phyloP scores from a whole-genome alignment of 192 early-diverging fungal genomes.

The Allomyces macrogynus region DNA sequence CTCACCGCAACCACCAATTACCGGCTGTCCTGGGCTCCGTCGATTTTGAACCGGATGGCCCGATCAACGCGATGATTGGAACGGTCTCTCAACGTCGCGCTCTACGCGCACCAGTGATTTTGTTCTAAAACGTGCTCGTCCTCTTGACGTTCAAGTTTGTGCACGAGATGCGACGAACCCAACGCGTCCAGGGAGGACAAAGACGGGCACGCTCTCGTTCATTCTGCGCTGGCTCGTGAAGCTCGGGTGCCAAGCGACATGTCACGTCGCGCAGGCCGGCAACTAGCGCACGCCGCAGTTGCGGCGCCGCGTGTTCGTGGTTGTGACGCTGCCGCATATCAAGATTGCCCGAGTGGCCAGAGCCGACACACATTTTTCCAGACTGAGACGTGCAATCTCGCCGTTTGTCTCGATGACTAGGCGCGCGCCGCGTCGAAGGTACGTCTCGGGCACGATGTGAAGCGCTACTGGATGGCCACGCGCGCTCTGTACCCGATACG shows the following conservation, averaged over 20 bases:
- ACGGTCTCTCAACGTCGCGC: slow-evolving; percentile 48
- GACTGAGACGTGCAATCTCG: neutral
- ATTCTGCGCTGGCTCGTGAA: slow-evolving; percentile 36
- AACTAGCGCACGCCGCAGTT: slow-evolving; percentile 40
- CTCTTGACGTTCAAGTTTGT: slow-evolving; percentile 31
- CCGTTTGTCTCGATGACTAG: neutral
- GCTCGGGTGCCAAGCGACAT: slow-evolving; percentile 45
- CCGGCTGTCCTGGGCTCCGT: too few relatives aligned
- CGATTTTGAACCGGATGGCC: slow-evolving; percentile 19
- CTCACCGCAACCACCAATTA: too few relatives aligned
- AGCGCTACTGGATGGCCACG: neutral
- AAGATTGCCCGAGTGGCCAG: slow-evolving; percentile 36
- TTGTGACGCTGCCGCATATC: slow-evolving; percentile 31
- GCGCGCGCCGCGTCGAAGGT: too few relatives aligned
- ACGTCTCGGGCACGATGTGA: too few relatives aligned
- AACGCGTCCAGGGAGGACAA: slow-evolving; percentile 29
- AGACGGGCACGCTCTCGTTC: slow-evolving; percentile 44
- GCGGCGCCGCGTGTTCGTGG: slow-evolving; percentile 41
- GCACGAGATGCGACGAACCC: slow-evolving; percentile 26
- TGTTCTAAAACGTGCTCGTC: slow-evolving; percentile 49
- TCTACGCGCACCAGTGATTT: slow-evolving; percentile 41
- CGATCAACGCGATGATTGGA: slow-evolving; percentile 41
- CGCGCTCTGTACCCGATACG: slow-evolving; percentile 28
- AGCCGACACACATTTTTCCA: slow-evolving; percentile 10
- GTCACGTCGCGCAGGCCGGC: slow-evolving; percentile 41